Base-by-base conservation (phyloP, 306 rosid genomes). In the Fragaria nilgerrensis region DNA sequence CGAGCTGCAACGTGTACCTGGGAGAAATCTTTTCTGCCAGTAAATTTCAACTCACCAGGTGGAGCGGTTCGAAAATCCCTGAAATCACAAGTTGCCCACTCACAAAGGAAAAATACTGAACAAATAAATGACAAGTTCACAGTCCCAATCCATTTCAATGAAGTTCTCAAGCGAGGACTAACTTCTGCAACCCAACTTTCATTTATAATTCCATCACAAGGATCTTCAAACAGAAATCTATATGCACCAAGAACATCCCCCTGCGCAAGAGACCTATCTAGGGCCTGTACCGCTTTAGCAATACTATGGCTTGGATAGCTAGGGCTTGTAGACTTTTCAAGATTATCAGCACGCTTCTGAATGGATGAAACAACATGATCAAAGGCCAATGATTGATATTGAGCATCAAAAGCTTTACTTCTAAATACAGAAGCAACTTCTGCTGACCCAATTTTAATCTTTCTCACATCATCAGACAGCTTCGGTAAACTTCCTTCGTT, bases 1-100 rank as follows among this genome's bases (percentile, higher is more conserved):
- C 90, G 83, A 68, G 86, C 87, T 59, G 93, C 99, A 78, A 92
- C 70, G 55, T 90, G 85, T 69, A 89, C 91, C 65, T 95, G 91
- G 80, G 97, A 92, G 80, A 87, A 81, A 87, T 92, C 99, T 85
- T 87, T 89, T 75, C 92, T 84, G 44, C 99, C 97, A 3, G 99
- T 86, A 71, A 92, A 87, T 84, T 89, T 92, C 62, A 85, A 50
- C 66, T 92, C 85, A 82, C 72, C 61, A 70, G 94, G 90, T 13
- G 86, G 85, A 58, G 88, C 79, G 85, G 81, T 78, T 45, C 88
- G 85, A 83, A 88, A 90, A 84, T 89, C 90, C 88, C 99, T 82
- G 87, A 87, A 92, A 79, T 88, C 97, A 88, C 99, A 95, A 45
- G 97, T 89, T 77, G 97, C 99, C 99, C 99, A 95, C 84, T 95